These are phyloP conservation scores for Naumovozyma dairenensis DNA, from an alignment of 805 yeast species.

Conservation along the genomic window DNA sequence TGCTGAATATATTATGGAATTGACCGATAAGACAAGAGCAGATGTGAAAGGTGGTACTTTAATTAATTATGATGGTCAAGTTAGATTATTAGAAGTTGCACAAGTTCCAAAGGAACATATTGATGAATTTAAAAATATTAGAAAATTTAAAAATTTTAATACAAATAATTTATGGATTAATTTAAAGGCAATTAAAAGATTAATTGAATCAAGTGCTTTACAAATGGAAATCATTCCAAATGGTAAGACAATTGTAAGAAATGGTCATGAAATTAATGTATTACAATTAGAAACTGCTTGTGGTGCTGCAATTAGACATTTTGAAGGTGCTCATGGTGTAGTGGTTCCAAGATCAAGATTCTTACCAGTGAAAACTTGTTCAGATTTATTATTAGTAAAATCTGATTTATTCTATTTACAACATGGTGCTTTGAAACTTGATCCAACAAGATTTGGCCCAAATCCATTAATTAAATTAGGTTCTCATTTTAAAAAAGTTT, in stretches of 20 bases:
- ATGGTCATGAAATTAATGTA: slow-evolving; percentile 77
- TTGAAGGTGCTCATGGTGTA: slow-evolving; percentile 91
- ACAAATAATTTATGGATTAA: slow-evolving; percentile 98
- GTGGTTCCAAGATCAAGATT: slow-evolving; percentile 97
- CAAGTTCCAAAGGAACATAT: slow-evolving; percentile 98
- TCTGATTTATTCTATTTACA: slow-evolving; percentile 85
- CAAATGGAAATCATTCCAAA: slow-evolving; percentile 94
- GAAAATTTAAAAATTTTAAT: slow-evolving; percentile 96
- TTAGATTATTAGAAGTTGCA: slow-evolving; percentile 79
- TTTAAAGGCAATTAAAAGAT: slow-evolving; percentile 84
- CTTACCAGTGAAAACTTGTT: slow-evolving; percentile 95
- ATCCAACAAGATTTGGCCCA: slow-evolving; percentile 77
- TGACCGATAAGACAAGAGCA: slow-evolving; percentile 97
- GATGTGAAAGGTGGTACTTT: slow-evolving; percentile 99
- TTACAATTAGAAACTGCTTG: slow-evolving; percentile 97
- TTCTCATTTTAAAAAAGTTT: slow-evolving; percentile 91
- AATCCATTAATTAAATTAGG: slow-evolving; percentile 94
- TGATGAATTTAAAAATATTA: slow-evolving; percentile 95
- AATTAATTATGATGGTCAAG: slow-evolving; percentile 90
- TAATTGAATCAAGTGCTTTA: slow-evolving; percentile 73
- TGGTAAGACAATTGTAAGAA: slow-evolving; percentile 63
- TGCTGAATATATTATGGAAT: slow-evolving; percentile 95
- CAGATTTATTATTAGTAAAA: slow-evolving; percentile 88
- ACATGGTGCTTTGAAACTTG: slow-evolving; percentile 83
- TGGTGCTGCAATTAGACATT: slow-evolving; percentile 97